Percentiles rank a stretch among this genome's conserved stretches.
Evolutionary conservation across 2,329 filamentous ascomycete species (phyloP).

Genomic region (Raffaelea ambrosiae): DNA sequence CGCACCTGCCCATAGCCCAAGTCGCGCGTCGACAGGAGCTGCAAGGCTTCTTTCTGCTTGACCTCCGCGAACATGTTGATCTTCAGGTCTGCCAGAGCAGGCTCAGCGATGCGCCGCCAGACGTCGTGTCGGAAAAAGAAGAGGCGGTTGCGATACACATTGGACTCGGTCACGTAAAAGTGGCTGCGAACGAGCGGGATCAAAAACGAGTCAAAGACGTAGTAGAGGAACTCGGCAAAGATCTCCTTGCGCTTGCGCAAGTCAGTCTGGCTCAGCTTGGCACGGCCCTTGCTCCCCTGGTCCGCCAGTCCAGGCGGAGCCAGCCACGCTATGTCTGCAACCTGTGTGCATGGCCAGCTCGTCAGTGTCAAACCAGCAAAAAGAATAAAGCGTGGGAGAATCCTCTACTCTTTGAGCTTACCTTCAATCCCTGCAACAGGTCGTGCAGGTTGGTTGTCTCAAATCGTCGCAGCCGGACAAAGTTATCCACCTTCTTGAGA

Average conservation of each 20-base stretch:
- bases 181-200: slow-evolving; percentile 80
- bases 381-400: neutral
- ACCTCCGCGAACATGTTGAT: slow-evolving; percentile 72
- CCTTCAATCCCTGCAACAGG: slow-evolving; percentile 66
- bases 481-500: slow-evolving; percentile 63
- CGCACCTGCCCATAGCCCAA: slow-evolving; percentile 74
- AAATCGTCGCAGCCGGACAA: slow-evolving; percentile 69
- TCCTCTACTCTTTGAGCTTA: slow-evolving; percentile 23
- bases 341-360: slow-evolving; percentile 42
- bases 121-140: slow-evolving; percentile 95
- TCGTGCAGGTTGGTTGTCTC: slow-evolving; percentile 76
- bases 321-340: slow-evolving; percentile 67
- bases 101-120: slow-evolving; percentile 71
- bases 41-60: slow-evolving; percentile 43
- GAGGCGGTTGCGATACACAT: slow-evolving; percentile 65
- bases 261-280: slow-evolving; percentile 63
- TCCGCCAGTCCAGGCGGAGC: slow-evolving; percentile 37
- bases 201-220: slow-evolving; percentile 82
- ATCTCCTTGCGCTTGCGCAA: slow-evolving; percentile 68
- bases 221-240: slow-evolving; percentile 81
- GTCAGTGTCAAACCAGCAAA: no score
- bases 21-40: slow-evolving; percentile 49
- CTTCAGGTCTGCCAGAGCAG: slow-evolving; percentile 61
- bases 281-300: slow-evolving; percentile 1
- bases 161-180: slow-evolving; percentile 94